Evolutionary conservation across 164 flowering plant genomes (phyloP).

Genomic region (Chimonanthus praecox): DNA sequence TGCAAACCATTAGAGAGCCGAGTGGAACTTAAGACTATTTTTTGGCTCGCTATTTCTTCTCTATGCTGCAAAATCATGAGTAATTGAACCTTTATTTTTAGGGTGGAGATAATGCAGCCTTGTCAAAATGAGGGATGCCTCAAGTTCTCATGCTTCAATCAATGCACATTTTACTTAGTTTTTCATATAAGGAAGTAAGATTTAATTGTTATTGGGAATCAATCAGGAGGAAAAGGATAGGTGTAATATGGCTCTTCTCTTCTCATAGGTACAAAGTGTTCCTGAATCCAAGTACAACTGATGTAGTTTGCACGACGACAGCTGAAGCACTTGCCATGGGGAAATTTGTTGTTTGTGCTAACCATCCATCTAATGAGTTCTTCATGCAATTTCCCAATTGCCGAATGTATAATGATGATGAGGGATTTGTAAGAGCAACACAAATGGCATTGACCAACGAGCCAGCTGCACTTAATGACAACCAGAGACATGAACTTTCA

Average conservation of each 20-base stretch:
- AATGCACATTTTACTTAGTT: too few species aligned
- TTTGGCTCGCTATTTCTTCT: too few species aligned
- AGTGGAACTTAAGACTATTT: too few species aligned
- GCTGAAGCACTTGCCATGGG: constrained; percentile 99
- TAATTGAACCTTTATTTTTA: too few species aligned
- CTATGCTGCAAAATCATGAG: too few species aligned
- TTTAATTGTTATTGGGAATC: not conserved
- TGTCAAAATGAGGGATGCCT: too few species aligned
- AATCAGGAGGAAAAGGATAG: not conserved
- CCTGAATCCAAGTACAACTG: constrained; percentile 94
- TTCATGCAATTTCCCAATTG: constrained; percentile 90
- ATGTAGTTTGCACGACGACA: constrained; percentile 92
- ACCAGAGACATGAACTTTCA: constrained; percentile 63
- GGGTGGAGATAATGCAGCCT: too few species aligned
- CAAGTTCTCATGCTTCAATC: too few species aligned
- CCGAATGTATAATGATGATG: constrained; percentile 38
- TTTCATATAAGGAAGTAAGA: too few species aligned
- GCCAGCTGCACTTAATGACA: constrained; percentile 52
- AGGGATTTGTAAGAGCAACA: constrained; percentile 51
- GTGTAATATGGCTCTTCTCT: not conserved
- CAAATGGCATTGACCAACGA: constrained; percentile 50
- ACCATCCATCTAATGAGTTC: constrained; percentile 94
- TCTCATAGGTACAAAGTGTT: constrained; percentile 77
- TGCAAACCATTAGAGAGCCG: too few species aligned
- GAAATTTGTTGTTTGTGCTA: constrained; percentile 76